phyloP scores from a whole-genome alignment of 352 stramenopile genomes.

The Phytophthora nicotianae region DNA sequence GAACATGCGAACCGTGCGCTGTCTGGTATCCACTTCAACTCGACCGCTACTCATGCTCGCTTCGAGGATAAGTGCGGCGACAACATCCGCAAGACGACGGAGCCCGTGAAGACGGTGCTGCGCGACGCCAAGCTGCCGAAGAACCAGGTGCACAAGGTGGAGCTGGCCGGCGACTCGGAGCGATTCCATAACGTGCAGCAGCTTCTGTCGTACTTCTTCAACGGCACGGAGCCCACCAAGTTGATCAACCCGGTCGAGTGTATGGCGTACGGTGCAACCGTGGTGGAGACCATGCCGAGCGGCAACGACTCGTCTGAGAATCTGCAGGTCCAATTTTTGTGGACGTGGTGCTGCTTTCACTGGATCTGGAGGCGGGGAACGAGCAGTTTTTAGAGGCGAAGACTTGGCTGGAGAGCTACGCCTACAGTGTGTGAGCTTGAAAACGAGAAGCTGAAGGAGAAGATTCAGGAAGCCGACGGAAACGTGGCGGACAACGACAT shows the following conservation, averaged over 20 bases:
- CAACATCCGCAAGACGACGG: slow-evolving; percentile 93
- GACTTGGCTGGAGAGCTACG: slow-evolving; percentile 96
- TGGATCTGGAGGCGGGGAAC: slow-evolving; percentile 90
- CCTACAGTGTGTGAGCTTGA: slow-evolving; percentile 92
- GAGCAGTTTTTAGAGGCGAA: slow-evolving; percentile 92
- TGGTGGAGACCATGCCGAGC: slow-evolving; percentile 67
- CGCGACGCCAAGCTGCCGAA: slow-evolving; percentile 91
- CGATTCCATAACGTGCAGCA: slow-evolving; percentile 75
- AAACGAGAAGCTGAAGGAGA: slow-evolving; percentile 57
- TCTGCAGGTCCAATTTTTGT: slow-evolving; percentile 87
- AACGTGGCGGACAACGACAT: too few relatives aligned
- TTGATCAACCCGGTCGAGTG: slow-evolving; percentile 87
- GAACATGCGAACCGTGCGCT: slow-evolving; percentile 95
- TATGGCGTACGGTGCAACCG: slow-evolving; percentile 80
- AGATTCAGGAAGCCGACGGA: too few relatives aligned
- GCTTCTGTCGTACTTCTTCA: slow-evolving; percentile 70
- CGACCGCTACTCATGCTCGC: slow-evolving; percentile 88
- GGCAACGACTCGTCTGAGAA: slow-evolving; percentile 80
- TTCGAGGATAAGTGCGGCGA: slow-evolving; percentile 92
- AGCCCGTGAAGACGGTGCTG: slow-evolving; percentile 90
- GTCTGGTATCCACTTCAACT: slow-evolving; percentile 94
- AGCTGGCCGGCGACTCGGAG: slow-evolving; percentile 82
- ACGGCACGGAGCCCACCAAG: slow-evolving; percentile 81
- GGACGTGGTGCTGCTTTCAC: slow-evolving; percentile 88
- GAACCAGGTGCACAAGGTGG: slow-evolving; percentile 79